Percentiles rank a stretch among this genome's conserved stretches.
These are phyloP conservation scores for Capsicum baccatum DNA, from an alignment of 257 asterid genomes.

Conservation along the genomic window DNA sequence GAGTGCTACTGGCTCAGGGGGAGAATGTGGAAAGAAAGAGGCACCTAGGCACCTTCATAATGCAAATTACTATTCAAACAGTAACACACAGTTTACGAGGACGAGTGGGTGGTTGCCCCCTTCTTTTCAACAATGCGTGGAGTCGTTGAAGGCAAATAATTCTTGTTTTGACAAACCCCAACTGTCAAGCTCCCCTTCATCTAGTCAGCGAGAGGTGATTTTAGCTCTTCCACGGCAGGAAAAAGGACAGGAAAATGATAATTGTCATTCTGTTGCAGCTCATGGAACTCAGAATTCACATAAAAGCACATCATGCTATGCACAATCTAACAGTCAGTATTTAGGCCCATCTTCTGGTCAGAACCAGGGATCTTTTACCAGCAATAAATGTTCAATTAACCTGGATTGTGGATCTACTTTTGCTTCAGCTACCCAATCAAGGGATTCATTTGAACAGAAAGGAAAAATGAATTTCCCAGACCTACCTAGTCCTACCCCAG, in stretches of 20 bases:
- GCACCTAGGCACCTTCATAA: neutral
- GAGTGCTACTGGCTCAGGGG: conserved; percentile 16
- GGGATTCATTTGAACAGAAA: conserved; percentile 36
- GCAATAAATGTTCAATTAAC: conserved; percentile 35
- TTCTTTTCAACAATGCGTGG: conserved; percentile 50
- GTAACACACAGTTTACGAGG: conserved; percentile 39
- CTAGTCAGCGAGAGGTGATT: conserved; percentile 23
- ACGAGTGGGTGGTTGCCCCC: conserved; percentile 47
- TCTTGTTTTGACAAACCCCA: conserved; percentile 34
- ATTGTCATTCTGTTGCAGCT: conserved; percentile 35
- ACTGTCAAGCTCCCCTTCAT: conserved; percentile 18
- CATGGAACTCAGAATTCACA: conserved; percentile 38
- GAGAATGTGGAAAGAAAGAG: conserved; percentile 8
- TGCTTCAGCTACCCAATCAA: conserved; percentile 38
- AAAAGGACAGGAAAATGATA: conserved; percentile 32
- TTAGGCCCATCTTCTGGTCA: conserved; percentile 41
- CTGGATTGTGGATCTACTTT: conserved; percentile 35
- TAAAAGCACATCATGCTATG: conserved; percentile 35
- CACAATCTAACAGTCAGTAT: conserved; percentile 32
- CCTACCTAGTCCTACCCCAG: conserved; percentile 44
- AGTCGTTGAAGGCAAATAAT: conserved; percentile 34
- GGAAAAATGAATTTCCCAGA: conserved; percentile 32
- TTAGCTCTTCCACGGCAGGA: conserved; percentile 30
- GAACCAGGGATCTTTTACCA: conserved; percentile 30
- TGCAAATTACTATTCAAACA: conserved; percentile 33